Evolutionary conservation across 768 basidiomycete species (phyloP).

Genomic region (Heimioporus sp.): DNA sequence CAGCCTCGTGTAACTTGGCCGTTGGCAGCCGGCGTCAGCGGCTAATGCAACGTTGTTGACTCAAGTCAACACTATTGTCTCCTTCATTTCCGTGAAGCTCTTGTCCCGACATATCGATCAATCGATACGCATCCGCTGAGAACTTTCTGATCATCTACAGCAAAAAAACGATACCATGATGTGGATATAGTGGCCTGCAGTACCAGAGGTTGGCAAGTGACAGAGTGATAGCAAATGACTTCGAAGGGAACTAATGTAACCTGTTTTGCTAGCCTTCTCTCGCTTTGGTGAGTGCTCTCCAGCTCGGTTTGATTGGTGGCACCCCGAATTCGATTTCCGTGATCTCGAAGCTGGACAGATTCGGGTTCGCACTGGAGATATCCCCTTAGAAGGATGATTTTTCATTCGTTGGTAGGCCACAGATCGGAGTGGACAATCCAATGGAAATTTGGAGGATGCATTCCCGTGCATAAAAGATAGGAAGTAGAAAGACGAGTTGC

Average conservation of each 20-base stretch:
- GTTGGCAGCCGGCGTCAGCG: constrained; percentile 9
- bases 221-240: too few relatives aligned
- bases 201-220: constrained; percentile 10
- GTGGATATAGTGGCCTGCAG: background rate
- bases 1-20: constrained; percentile 17
- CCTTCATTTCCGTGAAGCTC: background rate
- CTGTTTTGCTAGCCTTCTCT: too few relatives aligned
- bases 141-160: background rate
- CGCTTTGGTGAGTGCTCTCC: too few relatives aligned
- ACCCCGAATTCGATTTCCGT: too few relatives aligned
- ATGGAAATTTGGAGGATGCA: background rate
- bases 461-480: constrained; percentile 11
- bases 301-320: background rate
- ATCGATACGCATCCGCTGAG: background rate
- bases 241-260: too few relatives aligned
- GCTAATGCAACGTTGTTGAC: constrained; percentile 10
- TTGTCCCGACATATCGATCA: background rate
- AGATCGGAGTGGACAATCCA: background rate
- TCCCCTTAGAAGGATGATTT: background rate
- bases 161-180: background rate
- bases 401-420: background rate
- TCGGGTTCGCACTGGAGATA: background rate
- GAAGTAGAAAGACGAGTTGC: background rate
- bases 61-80: background rate
- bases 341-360: too few relatives aligned